Evolutionary conservation across 192 early-diverging fungal genomes (phyloP).

Genomic region (Podila verticillata): DNA sequence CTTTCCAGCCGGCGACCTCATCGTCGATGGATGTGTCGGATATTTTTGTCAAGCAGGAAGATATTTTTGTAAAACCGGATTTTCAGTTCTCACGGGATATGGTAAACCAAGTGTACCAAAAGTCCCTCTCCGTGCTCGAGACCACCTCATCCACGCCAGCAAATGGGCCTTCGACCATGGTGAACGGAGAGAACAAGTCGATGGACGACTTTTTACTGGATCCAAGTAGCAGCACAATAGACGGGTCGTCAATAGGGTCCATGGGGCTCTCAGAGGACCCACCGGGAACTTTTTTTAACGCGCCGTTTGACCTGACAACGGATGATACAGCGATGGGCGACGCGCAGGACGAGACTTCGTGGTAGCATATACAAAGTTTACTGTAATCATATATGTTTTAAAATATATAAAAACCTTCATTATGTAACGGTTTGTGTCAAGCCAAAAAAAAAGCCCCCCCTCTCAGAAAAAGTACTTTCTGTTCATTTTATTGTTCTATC

Average conservation of each 20-base stretch:
- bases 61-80: slow-evolving; percentile 36
- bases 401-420: too few species aligned
- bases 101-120: slow-evolving; percentile 52
- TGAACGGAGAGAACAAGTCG: background rate
- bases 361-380: too few species aligned
- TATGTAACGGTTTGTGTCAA: too few species aligned
- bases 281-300: slow-evolving; percentile 22
- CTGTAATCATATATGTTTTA: too few species aligned
- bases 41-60: slow-evolving; percentile 32
- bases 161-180: background rate
- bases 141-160: background rate
- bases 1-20: background rate
- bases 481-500: too few species aligned
- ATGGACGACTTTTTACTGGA: background rate
- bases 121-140: slow-evolving; percentile 42
- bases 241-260: slow-evolving; percentile 5
- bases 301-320: slow-evolving; percentile 35
- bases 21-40: slow-evolving; percentile 13
- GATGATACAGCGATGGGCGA: slow-evolving; percentile 48
- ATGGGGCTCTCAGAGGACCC: slow-evolving; percentile 29
- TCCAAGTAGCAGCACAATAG: slow-evolving; percentile 7
- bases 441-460: too few species aligned
- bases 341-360: slow-evolving; percentile 20
- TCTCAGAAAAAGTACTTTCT: too few species aligned
- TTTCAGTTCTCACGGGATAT: slow-evolving; percentile 48